Conservation (phyloP, 441 rosid genomes). For the Pelargonium cotyledonis region DNA sequence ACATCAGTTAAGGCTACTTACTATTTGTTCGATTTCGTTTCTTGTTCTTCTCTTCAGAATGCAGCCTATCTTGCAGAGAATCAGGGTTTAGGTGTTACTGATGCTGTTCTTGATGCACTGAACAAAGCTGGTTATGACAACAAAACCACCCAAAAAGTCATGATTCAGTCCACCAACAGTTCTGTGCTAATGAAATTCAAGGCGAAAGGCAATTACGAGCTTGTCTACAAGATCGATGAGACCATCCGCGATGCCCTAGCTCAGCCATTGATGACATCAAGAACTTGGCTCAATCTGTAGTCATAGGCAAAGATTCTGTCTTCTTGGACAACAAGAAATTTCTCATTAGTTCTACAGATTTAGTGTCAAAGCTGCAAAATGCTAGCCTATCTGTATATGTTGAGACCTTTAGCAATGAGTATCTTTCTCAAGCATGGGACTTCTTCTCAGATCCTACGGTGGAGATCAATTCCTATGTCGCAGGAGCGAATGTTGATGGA, state of each 20-base stretch:
- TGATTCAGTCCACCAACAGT: conserved; percentile 46
- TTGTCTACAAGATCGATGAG: conserved; percentile 39
- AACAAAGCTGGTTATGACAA: conserved; percentile 28
- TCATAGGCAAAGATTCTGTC: conserved; percentile 33
- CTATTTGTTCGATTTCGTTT: too few relatives aligned
- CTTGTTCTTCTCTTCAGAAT: conserved; percentile 25
- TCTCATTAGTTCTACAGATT: conserved; percentile 15
- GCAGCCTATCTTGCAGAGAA: conserved; percentile 39
- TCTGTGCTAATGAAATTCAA: conserved; percentile 41
- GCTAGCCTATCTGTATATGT: conserved; percentile 39
- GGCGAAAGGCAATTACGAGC: conserved; percentile 24
- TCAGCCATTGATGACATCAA: conserved; percentile 40
- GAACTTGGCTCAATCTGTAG: conserved; percentile 37
- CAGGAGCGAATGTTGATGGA: conserved; percentile 24
- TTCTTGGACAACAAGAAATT: conserved; percentile 18
- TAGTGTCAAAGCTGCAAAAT: conserved; percentile 27
- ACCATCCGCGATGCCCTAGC: conserved; percentile 27
- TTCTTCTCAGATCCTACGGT: conserved; percentile 41
- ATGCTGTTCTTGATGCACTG: conserved; percentile 36
- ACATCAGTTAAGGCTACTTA: not conserved
- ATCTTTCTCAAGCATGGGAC: conserved; percentile 35
- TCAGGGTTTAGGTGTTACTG: conserved; percentile 30
- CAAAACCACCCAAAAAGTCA: conserved; percentile 19
- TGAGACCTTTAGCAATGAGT: conserved; percentile 41
- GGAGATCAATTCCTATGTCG: conserved; percentile 33